These are phyloP conservation scores for Tricholoma terreum DNA, from an alignment of 768 basidiomycete genomes.

Conservation along the genomic window DNA sequence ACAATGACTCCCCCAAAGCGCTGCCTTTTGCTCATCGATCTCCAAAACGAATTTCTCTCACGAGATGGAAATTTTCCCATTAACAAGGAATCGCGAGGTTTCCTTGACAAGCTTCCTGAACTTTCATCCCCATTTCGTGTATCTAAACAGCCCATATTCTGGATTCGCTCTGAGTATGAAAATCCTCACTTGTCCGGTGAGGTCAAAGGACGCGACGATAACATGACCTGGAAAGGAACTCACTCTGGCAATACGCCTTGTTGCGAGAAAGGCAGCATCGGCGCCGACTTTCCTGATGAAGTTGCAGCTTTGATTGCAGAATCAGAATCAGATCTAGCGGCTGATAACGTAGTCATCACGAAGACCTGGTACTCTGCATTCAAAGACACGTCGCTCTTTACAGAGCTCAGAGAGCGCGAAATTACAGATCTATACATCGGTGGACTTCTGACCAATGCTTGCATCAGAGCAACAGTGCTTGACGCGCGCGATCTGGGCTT, in stretches of 20 bases:
- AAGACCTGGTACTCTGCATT: constrained; percentile 27
- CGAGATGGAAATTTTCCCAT: constrained; percentile 20
- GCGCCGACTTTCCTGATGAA: constrained; percentile 17
- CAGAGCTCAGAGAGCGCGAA: constrained; percentile 12
- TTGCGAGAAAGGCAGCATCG: constrained; percentile 18
- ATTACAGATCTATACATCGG: constrained; percentile 20
- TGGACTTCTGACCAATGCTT: constrained; percentile 24
- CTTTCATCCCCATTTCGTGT: constrained; percentile 14
- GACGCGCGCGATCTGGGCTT: constrained; percentile 19
- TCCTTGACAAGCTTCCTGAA: constrained; percentile 14
- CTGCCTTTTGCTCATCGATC: constrained; percentile 25
- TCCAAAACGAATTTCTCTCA: constrained; percentile 27
- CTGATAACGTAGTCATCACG: constrained; percentile 15
- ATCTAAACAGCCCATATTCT: constrained; percentile 15
- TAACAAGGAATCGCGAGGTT: constrained; percentile 13
- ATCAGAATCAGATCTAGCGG: constrained; percentile 1
- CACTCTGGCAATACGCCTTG: constrained; percentile 23
- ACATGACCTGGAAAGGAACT: constrained; percentile 15
- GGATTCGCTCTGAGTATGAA: constrained; percentile 22
- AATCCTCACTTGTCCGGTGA: neutral
- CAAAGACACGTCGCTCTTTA: constrained; percentile 20
- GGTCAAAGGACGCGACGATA: constrained; percentile 2
- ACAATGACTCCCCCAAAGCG: constrained; percentile 1
- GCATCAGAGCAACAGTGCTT: constrained; percentile 23
- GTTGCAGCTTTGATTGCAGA: constrained; percentile 13